A percentile compares a stretch with the other conserved stretches of the same genome.
These are phyloP conservation scores for Vigna mungo DNA, from an alignment of 306 rosid species.

Conservation along the genomic window DNA sequence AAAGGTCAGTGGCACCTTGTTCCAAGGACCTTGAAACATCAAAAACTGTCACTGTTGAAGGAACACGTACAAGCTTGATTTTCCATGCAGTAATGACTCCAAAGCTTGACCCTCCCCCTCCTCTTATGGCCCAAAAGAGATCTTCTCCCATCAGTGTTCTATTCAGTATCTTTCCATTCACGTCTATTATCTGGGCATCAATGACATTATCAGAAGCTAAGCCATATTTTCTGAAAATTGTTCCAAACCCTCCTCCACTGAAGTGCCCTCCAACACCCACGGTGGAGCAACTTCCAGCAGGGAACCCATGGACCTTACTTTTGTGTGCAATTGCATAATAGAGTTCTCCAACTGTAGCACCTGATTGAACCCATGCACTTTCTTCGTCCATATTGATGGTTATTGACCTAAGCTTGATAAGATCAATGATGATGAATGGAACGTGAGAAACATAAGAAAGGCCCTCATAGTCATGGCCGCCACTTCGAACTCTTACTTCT, in stretches of 20 bases:
- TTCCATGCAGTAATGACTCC: constrained; percentile 48
- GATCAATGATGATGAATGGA: constrained; percentile 46
- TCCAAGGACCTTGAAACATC: constrained; percentile 36
- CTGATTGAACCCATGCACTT: constrained; percentile 52
- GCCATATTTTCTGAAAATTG: constrained; percentile 46
- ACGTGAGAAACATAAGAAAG: constrained; percentile 42
- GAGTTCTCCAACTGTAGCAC: constrained; percentile 51
- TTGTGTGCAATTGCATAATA: constrained; percentile 42
- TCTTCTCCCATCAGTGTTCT: constrained; percentile 50
- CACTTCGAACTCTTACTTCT: constrained; percentile 43
- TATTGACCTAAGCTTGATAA: constrained; percentile 37
- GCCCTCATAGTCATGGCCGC: constrained; percentile 53
- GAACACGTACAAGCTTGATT: constrained; percentile 46
- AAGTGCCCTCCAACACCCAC: constrained; percentile 54
- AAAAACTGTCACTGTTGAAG: constrained; percentile 40
- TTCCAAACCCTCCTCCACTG: constrained; percentile 50
- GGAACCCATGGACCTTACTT: constrained; percentile 47
- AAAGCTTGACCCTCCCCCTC: constrained; percentile 53
- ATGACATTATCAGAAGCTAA: constrained; percentile 44
- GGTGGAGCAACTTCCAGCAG: constrained; percentile 45
- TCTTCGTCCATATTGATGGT: constrained; percentile 32
- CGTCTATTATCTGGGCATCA: constrained; percentile 43
- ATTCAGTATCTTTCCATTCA: constrained; percentile 40
- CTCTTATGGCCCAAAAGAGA: constrained; percentile 53
- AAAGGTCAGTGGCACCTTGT: constrained; percentile 6